A percentile compares a stretch with the other conserved stretches of the same genome.
These are phyloP conservation scores for Aspergillus puulaauensis DNA, from an alignment of 2,329 filamentous ascomycete species.

Conservation along the genomic window DNA sequence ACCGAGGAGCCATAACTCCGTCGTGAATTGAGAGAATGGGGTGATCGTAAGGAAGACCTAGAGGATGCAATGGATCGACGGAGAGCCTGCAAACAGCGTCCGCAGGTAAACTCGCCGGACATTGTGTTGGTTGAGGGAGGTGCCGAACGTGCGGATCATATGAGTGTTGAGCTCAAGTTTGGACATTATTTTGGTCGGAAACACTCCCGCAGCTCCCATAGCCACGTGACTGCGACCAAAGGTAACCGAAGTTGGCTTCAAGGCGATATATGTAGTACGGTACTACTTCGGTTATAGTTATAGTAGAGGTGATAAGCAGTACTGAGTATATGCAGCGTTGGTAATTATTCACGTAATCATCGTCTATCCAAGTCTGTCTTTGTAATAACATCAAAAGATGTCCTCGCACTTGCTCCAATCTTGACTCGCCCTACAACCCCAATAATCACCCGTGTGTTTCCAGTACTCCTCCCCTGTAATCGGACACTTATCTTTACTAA, in stretches of 20 bases:
- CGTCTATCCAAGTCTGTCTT: neutral
- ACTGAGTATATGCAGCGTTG: too few species aligned
- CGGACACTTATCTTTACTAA: slow-evolving; percentile 68
- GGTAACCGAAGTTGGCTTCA: neutral
- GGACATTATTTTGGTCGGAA: neutral
- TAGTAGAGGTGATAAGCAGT: too few species aligned
- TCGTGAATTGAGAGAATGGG: slow-evolving; percentile 24
- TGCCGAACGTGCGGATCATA: slow-evolving; percentile 8
- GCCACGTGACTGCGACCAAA: neutral
- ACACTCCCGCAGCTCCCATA: neutral
- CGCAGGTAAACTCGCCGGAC: slow-evolving; percentile 42
- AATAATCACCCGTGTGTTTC: slow-evolving; percentile 87
- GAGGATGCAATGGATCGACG: slow-evolving; percentile 28
- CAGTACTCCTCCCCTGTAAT: slow-evolving; percentile 87
- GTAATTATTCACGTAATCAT: neutral
- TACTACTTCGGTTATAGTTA: neutral
- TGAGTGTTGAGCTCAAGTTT: neutral
- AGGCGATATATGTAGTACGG: neutral
- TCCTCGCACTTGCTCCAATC: slow-evolving; percentile 73
- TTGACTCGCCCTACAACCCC: slow-evolving; percentile 64
- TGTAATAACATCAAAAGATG: slow-evolving; percentile 56
- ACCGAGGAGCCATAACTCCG: slow-evolving; percentile 25
- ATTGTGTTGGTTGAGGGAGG: slow-evolving; percentile 26
- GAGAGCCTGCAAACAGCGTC: slow-evolving; percentile 39
- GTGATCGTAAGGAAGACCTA: slow-evolving; percentile 21